These are phyloP conservation scores for Anthracocystis walkeri DNA, from an alignment of 1,284 basidiomycete genomes.

Conservation along the genomic window DNA sequence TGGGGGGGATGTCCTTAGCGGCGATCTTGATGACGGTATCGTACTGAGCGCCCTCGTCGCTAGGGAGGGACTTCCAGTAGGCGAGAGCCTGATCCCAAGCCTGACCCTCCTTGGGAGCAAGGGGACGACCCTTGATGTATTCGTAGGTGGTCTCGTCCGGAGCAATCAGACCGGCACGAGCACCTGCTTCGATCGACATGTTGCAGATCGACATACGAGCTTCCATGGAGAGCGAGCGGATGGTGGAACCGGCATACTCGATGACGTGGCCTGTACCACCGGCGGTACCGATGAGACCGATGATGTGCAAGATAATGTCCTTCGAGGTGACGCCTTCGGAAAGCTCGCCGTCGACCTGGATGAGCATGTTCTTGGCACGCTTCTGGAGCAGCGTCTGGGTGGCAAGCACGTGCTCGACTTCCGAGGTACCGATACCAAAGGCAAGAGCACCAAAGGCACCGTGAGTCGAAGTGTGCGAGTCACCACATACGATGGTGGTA, in stretches of 20 bases:
- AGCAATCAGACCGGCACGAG: slow-evolving; percentile 68
- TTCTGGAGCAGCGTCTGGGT: slow-evolving; percentile 68
- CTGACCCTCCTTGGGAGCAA: slow-evolving; percentile 61
- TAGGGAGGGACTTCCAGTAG: slow-evolving; percentile 66
- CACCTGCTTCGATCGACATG: slow-evolving; percentile 69
- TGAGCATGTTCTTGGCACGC: slow-evolving; percentile 67
- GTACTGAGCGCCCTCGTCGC: slow-evolving; percentile 64
- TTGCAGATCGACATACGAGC: slow-evolving; percentile 69
- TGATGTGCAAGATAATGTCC: slow-evolving; percentile 68
- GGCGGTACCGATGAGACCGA: slow-evolving; percentile 68
- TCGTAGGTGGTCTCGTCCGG: slow-evolving; percentile 67
- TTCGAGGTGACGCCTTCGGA: slow-evolving; percentile 67
- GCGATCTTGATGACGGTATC: slow-evolving; percentile 64
- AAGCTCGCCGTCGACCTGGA: slow-evolving; percentile 67
- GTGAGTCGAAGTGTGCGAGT: slow-evolving; percentile 69
- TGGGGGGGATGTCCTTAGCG: slow-evolving; percentile 67
- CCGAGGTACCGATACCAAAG: slow-evolving; percentile 68
- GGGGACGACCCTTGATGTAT: slow-evolving; percentile 66
- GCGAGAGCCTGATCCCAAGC: slow-evolving; percentile 64
- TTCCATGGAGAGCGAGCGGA: slow-evolving; percentile 65
- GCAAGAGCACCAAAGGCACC: slow-evolving; percentile 68
- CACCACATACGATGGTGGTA: slow-evolving; percentile 67
- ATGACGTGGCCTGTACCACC: slow-evolving; percentile 67
- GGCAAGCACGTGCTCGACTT: slow-evolving; percentile 68
- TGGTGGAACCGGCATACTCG: slow-evolving; percentile 66